Base-by-base conservation (phyloP, 2,329 filamentous ascomycete genomes). In the Alternaria panax region DNA sequence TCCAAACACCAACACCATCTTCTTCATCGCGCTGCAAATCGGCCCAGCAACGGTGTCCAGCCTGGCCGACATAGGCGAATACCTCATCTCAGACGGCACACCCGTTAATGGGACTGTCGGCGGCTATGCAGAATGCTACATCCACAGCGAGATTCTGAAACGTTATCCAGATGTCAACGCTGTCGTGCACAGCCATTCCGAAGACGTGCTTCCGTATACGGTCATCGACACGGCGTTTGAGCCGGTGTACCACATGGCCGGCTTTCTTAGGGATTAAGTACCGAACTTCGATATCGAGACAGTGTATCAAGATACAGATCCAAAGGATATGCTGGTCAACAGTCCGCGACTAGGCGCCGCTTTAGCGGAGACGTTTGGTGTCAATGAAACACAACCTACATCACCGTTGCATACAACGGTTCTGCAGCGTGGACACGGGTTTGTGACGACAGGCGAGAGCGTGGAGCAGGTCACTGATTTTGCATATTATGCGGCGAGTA, bases 61-160 rank as follows among this genome's bases (percentile, higher is more conserved):
- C 4, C 72, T 72, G 6, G 72, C 77, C 4, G 80, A 83, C 55
- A 62, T 84, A 4, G 70, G 81, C 48, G 79, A 81, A 59, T 83
- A 82, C 67, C 70, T 74, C 14, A 72, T 83, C 34, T 71, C 77
- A 3, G 62, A 80, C 75, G 7, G 71, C 52, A 30, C 61, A 2
- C 52, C 70, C 2, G 69, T 78, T 0, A 73, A 78, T 43, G 75
- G 75, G 36, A 62, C 67, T 7, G 69, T 63, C 38, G 62, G 63
- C 5, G 74, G 75, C 14, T 83, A 80, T 51, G 57, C 74, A 2
- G 81, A 83, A 66, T 72, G 81, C 14, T 79, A 75, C 64, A 82
- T 83, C 48, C 81, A 83, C 68, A 74, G 72, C 55, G 77, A 79
- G 59, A 79, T 82, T 9, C 79, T 81, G 63, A 81, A 81, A 63